A percentile compares a stretch with the other conserved stretches of the same genome.
Conservation (phyloP, 208 protist species). For the Leishmania guyanensis region DNA sequence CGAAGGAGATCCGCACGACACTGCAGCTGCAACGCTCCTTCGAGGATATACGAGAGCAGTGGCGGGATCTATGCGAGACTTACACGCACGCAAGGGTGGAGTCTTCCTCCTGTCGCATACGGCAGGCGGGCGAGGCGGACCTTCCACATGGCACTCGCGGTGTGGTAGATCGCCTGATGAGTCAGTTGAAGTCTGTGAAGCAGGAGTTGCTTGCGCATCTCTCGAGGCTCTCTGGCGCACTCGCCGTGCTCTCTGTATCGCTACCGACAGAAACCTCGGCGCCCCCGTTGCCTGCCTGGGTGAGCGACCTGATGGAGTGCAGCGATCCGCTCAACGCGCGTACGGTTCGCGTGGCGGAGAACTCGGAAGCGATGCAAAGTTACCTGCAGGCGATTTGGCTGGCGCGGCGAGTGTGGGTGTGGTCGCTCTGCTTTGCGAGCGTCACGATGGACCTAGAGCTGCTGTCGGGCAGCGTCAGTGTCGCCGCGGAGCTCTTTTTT, state of each 20-base stretch:
- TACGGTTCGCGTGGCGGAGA: not conserved
- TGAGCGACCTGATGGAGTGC: not conserved
- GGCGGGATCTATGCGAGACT: slow-evolving; percentile 29
- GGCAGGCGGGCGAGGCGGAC: not conserved
- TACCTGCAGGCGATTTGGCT: slow-evolving; percentile 31
- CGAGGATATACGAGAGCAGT: slow-evolving; percentile 52
- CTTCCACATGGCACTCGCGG: not conserved
- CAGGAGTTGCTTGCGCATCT: slow-evolving; percentile 64
- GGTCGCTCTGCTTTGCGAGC: slow-evolving; percentile 50
- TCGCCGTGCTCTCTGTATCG: not conserved
- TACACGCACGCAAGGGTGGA: not conserved
- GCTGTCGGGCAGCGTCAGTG: slow-evolving; percentile 53
- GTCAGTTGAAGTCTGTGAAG: slow-evolving; percentile 73
- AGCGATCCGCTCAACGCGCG: not conserved
- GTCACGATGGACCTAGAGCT: slow-evolving; percentile 64
- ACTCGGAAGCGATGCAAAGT: not conserved
- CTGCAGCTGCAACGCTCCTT: slow-evolving; percentile 49
- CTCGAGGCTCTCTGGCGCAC: not conserved
- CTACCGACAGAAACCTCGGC: not conserved
- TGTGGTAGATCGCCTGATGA: slow-evolving; percentile 32
- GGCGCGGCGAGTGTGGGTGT: slow-evolving; percentile 60
- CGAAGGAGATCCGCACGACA: slow-evolving; percentile 40
- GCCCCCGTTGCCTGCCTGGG: slow-evolving; percentile 6
- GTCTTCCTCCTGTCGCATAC: too few species aligned
- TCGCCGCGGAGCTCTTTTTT: slow-evolving; percentile 38